Percentiles rank a stretch among this genome's conserved stretches.
These are phyloP conservation scores for Vanilla planifolia DNA, from an alignment of 106 monocot genomes.

Conservation along the genomic window DNA sequence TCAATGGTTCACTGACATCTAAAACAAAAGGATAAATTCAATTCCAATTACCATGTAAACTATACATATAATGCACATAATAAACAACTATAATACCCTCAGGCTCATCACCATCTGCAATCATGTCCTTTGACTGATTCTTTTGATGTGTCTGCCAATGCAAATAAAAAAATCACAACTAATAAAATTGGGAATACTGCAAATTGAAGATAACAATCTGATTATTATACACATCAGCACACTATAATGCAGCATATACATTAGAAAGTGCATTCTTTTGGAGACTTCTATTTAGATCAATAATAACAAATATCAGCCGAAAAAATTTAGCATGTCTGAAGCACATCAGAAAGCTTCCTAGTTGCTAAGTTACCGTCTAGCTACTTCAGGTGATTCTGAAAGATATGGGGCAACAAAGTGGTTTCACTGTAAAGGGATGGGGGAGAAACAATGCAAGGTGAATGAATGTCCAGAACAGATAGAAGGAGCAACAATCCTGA, in stretches of 20 bases:
- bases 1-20: conserved; percentile 59
- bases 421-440: too few species aligned
- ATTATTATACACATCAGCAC: background rate
- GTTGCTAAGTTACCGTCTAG: too few species aligned
- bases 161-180: background rate
- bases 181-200: background rate
- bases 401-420: too few species aligned
- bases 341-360: too few species aligned
- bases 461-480: too few species aligned
- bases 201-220: background rate
- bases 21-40: conserved; percentile 3
- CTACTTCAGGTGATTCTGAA: too few species aligned
- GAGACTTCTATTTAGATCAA: too few species aligned
- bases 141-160: conserved; percentile 23
- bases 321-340: too few species aligned
- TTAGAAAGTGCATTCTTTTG: background rate
- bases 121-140: conserved; percentile 27
- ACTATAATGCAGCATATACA: background rate
- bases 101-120: conserved; percentile 36
- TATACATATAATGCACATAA: background rate
- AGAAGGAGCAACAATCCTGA: too few species aligned
- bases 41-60: background rate
- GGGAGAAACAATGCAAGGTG: too few species aligned
- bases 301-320: too few species aligned
- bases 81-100: conserved; percentile 19